phyloP scores from a whole-genome alignment of 2,329 filamentous ascomycete species.

The Colletotrichum magnum region DNA sequence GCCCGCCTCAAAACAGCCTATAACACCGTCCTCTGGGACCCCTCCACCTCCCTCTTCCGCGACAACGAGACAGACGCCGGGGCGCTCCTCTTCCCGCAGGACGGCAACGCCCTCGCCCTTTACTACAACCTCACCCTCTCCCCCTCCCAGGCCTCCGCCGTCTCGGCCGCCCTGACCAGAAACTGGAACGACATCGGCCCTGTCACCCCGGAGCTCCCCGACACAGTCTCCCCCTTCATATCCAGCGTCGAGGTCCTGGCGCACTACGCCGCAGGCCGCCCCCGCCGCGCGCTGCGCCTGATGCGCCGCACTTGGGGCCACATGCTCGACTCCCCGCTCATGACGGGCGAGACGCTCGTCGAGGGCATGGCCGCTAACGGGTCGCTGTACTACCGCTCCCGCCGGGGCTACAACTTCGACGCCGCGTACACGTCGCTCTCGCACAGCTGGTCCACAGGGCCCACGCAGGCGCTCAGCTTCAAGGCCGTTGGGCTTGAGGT shows the following conservation, averaged over 20 bases:
- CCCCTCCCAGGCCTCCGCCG: constrained; percentile 31
- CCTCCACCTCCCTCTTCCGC: constrained; percentile 58
- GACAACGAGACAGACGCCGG: constrained; percentile 61
- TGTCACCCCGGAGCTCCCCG: constrained; percentile 50
- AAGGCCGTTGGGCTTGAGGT: constrained; percentile 47
- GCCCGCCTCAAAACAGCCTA: constrained; percentile 50
- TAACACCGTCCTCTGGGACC: constrained; percentile 62
- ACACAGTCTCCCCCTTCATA: constrained; percentile 55
- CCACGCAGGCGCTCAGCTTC: constrained; percentile 46
- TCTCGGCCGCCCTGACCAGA: constrained; percentile 42
- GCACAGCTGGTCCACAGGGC: constrained; percentile 53
- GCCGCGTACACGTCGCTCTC: constrained; percentile 50
- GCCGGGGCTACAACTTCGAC: constrained; percentile 50
- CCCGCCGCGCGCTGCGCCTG: constrained; percentile 47
- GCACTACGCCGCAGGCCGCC: constrained; percentile 45
- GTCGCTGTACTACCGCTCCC: constrained; percentile 50
- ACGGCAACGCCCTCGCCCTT: constrained; percentile 64
- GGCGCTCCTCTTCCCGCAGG: constrained; percentile 59
- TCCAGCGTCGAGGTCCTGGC: constrained; percentile 51
- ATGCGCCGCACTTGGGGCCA: constrained; percentile 49
- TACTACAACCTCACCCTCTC: constrained; percentile 44
- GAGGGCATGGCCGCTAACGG: constrained; percentile 56
- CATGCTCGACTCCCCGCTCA: constrained; percentile 46
- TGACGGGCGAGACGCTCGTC: constrained; percentile 53
- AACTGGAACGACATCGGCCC: constrained; percentile 50